Evolutionary conservation across 1,139 yeast genomes (phyloP).

Genomic region (Debaryomyces singareniensis): DNA sequence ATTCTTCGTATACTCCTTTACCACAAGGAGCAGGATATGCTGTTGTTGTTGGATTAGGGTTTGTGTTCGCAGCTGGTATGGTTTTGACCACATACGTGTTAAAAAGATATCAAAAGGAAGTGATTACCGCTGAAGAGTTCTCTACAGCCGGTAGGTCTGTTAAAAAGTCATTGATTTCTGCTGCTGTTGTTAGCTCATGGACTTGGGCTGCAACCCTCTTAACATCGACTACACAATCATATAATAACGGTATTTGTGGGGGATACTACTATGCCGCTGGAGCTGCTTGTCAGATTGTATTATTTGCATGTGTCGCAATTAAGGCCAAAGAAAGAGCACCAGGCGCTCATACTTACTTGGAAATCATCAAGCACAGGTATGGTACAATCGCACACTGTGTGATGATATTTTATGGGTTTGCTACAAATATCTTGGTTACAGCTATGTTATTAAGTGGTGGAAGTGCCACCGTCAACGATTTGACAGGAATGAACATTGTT

Average conservation of each 20-base stretch:
- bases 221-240: conserved; percentile 73
- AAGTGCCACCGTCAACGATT: conserved; percentile 65
- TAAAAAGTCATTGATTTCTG: conserved; percentile 47
- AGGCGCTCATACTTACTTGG: conserved; percentile 52
- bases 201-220: conserved; percentile 89
- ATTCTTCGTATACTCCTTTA: conserved; percentile 12
- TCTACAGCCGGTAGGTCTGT: conserved; percentile 85
- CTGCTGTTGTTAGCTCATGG: conserved; percentile 90
- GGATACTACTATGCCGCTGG: conserved; percentile 50
- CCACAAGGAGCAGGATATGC: conserved; percentile 90
- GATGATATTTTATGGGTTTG: conserved; percentile 70
- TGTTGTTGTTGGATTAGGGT: conserved; percentile 81
- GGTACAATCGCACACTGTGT: conserved; percentile 59
- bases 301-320: conserved; percentile 48
- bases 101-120: conserved; percentile 70
- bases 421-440: conserved; percentile 82
- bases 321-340: conserved; percentile 55
- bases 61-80: conserved; percentile 77
- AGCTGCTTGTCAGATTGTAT: conserved; percentile 47
- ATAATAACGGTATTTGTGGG: conserved; percentile 66
- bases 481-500: conserved; percentile 77
- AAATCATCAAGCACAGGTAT: conserved; percentile 46
- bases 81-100: conserved; percentile 62
- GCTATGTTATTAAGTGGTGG: conserved; percentile 88
- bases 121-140: conserved; percentile 84